Percentiles rank a stretch among this genome's conserved stretches.
These are phyloP conservation scores for Pseudomassariella vexata DNA, from an alignment of 2,329 filamentous ascomycete genomes.

Conservation along the genomic window DNA sequence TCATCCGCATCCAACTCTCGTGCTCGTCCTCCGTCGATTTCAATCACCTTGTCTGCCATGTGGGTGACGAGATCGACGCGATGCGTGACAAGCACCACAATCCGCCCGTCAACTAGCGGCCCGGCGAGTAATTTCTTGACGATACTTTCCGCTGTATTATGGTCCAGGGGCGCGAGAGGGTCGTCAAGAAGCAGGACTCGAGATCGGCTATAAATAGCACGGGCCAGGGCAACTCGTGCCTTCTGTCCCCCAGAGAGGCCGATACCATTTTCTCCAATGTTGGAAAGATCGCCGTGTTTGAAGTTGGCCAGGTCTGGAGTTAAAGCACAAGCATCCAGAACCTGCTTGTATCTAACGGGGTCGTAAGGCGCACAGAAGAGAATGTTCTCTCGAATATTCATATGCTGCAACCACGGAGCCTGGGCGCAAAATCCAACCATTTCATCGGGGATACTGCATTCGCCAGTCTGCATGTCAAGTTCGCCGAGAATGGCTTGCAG, in stretches of 20 bases:
- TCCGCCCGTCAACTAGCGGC: conserved; percentile 55
- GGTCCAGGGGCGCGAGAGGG: conserved; percentile 57
- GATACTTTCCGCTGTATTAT: conserved; percentile 55
- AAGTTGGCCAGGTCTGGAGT: conserved; percentile 50
- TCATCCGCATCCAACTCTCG: conserved; percentile 41
- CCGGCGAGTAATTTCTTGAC: conserved; percentile 57
- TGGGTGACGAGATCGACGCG: conserved; percentile 69
- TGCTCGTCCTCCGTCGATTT: conserved; percentile 58
- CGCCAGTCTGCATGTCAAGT: conserved; percentile 58
- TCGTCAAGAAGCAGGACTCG: conserved; percentile 57
- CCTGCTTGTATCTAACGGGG: conserved; percentile 47
- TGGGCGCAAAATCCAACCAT: conserved; percentile 53
- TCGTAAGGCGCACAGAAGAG: conserved; percentile 55
- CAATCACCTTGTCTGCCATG: conserved; percentile 69
- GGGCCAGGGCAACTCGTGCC: conserved; percentile 56
- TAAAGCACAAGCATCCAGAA: conserved; percentile 56
- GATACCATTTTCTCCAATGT: conserved; percentile 57
- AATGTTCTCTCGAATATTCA: conserved; percentile 60
- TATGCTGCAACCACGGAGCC: conserved; percentile 60
- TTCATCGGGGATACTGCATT: conserved; percentile 39
- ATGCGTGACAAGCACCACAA: conserved; percentile 75
- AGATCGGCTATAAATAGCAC: conserved; percentile 54
- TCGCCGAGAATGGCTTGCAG: conserved; percentile 55
- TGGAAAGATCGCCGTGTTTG: conserved; percentile 49
- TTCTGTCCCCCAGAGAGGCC: conserved; percentile 60